Base-by-base conservation (phyloP, 202 grass and related monocot genomes). In the Zizania palustris region DNA sequence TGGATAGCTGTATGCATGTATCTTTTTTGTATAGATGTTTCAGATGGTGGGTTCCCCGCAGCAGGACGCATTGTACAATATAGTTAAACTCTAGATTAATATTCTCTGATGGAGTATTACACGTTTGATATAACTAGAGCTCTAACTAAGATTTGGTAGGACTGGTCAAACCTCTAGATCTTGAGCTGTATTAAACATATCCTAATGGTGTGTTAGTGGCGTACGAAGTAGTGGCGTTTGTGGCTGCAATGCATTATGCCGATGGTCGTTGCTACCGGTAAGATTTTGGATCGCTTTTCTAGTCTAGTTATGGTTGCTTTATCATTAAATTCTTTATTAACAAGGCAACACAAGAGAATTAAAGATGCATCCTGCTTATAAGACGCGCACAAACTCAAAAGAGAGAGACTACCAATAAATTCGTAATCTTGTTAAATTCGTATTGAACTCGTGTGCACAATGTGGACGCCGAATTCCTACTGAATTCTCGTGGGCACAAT, bases 11-110 rank as follows among this genome's bases (percentile, higher is more conserved):
- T 65, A 77, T 45, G 51, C n/a, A 19, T 55, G 51, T 55, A 12
- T 68, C 64, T 28, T 28, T 28, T 77, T 5, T 85, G 54, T 80
- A 74, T 21, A 73, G 34, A 72, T 60, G 36, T 72, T 43, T 73
- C 19, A 22, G 50, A 60, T 15, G 35, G 16, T 59, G 50, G 41
- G n/a, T 35, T 7, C 45, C 72, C 65, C 56, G 39, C 34, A 58
- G 19, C 28, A 28, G 75, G 19, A 19, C 9, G 51, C n/a, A 19
- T 43, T 73, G 35, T 65, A 60, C 60, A 60, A 34, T 55, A 20
- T 20, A 16, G 51, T 74, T 28, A 35, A 60, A 60, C 67, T 59
- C 12, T 28, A 22, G 48, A 41, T 11, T 65, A 58, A 40, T 79
- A 60, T 21, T 85, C 6, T 51, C 6, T 14, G 18, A 34, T 45